phyloP scores from a whole-genome alignment of 1,139 yeast genomes.

The Debaryomyces fabryi region DNA sequence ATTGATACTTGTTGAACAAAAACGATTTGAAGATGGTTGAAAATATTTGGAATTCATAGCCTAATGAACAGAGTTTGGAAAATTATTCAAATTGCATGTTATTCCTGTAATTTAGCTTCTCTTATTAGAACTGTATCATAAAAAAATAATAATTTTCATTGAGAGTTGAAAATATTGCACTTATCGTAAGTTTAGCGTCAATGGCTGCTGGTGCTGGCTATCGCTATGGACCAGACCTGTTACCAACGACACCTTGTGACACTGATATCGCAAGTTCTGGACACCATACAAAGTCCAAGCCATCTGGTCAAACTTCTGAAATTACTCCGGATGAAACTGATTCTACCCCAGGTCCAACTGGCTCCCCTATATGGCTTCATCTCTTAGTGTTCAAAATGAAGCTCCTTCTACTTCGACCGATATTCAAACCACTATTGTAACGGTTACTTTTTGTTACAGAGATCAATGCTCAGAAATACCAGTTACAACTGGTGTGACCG shows the following conservation, averaged over 20 bases:
- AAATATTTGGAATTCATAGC: no score
- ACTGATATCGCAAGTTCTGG: background rate
- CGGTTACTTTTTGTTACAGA: conserved; percentile 52
- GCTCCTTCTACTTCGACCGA: no score
- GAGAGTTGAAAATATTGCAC: background rate
- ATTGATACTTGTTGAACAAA: no score
- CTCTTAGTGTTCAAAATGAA: background rate
- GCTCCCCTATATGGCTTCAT: background rate
- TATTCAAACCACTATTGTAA: conserved; percentile 30
- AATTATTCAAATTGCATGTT: background rate
- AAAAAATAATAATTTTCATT: background rate
- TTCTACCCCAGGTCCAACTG: no score
- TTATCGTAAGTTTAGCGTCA: background rate
- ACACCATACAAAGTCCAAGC: background rate
- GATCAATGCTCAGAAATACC: conserved; percentile 34
- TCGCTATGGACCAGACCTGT: background rate
- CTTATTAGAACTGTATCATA: background rate
- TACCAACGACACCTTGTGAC: background rate
- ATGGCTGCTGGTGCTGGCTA: background rate
- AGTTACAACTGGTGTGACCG: conserved; percentile 31
- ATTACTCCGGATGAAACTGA: background rate
- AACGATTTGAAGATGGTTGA: no score
- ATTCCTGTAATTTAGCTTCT: background rate
- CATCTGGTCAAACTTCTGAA: background rate
- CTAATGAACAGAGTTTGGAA: no score